Base-by-base conservation (phyloP, 768 basidiomycete genomes). In the Kwoniella pini region DNA sequence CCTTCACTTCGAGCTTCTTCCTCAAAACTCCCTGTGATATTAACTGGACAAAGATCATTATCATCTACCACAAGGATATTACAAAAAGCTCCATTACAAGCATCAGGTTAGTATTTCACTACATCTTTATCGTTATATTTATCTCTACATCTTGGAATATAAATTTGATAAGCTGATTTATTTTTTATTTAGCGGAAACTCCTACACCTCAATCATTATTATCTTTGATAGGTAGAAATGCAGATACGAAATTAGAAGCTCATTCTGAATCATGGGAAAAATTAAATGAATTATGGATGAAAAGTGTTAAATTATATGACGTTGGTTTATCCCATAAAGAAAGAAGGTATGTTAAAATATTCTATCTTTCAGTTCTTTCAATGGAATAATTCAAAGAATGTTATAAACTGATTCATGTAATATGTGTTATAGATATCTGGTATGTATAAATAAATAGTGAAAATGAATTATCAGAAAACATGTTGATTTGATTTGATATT, bases 251-350 rank as follows among this genome's bases (percentile, higher is more conserved):
- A 13, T 39, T 75, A 21, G 64, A 63, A 17, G 26, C 51, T 1
- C 54, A 68, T 27, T 64, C 67, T 2, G 69, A 72, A 39, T 63
- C 60, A 26, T 75, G 73, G 73, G 70, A 70, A n/a, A 51, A 53
- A 12, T 42, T 75, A 36, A 68, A 60, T 26, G 63, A 57, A 42
- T 42, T 69, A 19, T 75, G 70, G 70, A 54, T 60, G 50, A 63
- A 55, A 46, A 56, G 64, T 26, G 54, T 64, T 27, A 70, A 50
- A 15, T 21, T 72, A 4, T 60, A 64, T 52, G 67, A 70, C 45
- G 51, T 55, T 36, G 73, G 73, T 19, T 36, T 75, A 52, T 43
- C 48, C 7, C 52, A 65, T 17, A 70, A 64, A 57, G 73, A 75
- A 40, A 54, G 73, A 33, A 56, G 71, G 73, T 75, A 63, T 57